Evolutionary conservation across 2,329 filamentous ascomycete species (phyloP).

Genomic region (Monosporascus sp.): DNA sequence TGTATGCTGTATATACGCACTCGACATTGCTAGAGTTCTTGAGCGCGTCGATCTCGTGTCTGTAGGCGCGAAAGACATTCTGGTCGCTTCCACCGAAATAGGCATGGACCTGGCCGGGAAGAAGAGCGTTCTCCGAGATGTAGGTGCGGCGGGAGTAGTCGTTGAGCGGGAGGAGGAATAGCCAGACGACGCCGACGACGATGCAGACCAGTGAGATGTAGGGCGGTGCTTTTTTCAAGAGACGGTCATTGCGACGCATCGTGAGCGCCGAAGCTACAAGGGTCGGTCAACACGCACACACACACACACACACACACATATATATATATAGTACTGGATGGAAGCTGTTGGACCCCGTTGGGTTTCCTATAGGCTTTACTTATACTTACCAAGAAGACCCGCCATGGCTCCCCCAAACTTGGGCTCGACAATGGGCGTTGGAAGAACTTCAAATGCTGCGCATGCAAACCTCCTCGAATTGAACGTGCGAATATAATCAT

Average conservation of each 20-base stretch:
- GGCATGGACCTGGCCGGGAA: constrained; percentile 94
- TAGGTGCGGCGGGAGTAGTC: constrained; percentile 90
- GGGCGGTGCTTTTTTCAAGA: constrained; percentile 74
- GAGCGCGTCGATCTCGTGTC: constrained; percentile 70
- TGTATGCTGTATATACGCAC: constrained; percentile 30
- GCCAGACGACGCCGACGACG: constrained; percentile 79
- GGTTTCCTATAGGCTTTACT: background rate
- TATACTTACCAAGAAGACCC: background rate
- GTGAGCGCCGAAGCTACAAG: constrained; percentile 55
- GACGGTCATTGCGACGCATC: constrained; percentile 72
- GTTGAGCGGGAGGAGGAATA: constrained; percentile 83
- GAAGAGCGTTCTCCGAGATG: constrained; percentile 92
- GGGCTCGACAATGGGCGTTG: background rate
- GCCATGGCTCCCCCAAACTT: background rate
- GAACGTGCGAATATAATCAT: too few species aligned
- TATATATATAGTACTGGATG: background rate
- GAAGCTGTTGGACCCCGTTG: background rate
- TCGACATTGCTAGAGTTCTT: constrained; percentile 47
- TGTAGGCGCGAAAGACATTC: constrained; percentile 86
- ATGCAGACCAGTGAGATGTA: constrained; percentile 84
- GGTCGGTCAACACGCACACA: too few species aligned
- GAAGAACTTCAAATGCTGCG: background rate
- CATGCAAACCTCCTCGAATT: background rate
- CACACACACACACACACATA: too few species aligned
- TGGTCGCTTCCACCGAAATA: constrained; percentile 97